These are phyloP conservation scores for Chloroidium sp. DNA, from an alignment of 163 green algal species.

Conservation along the genomic window DNA sequence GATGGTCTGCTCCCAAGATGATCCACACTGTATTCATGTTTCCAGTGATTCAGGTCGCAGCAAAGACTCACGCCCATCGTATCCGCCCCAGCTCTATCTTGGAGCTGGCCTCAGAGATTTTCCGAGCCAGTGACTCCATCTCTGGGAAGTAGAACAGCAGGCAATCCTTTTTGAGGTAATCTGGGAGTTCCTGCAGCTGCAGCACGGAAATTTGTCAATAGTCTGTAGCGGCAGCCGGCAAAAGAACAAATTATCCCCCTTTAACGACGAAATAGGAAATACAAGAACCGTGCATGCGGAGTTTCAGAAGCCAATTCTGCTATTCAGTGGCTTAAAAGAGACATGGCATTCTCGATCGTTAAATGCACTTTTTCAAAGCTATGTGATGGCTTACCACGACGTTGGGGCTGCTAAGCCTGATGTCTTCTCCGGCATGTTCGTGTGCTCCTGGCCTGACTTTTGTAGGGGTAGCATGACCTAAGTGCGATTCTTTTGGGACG, in stretches of 20 bases:
- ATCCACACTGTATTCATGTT: background rate
- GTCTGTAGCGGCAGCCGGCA: no score
- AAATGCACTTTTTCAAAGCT: no score
- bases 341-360: no score
- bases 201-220: slow-evolving; percentile 2
- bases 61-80: slow-evolving; percentile 66
- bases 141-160: slow-evolving; percentile 89
- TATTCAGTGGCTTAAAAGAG: no score
- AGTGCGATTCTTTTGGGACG: no score
- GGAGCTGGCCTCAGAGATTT: slow-evolving; percentile 53
- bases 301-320: no score
- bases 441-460: no score
- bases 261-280: no score
- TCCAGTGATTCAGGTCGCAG: background rate
- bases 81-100: slow-evolving; percentile 83
- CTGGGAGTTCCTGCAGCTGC: slow-evolving; percentile 27
- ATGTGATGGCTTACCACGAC: background rate
- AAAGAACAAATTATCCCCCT: no score
- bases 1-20: background rate
- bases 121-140: slow-evolving; percentile 66
- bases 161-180: slow-evolving; percentile 70
- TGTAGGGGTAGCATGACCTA: no score
- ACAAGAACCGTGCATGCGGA: no score
- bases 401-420: slow-evolving; percentile 43
- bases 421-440: slow-evolving; percentile 19